Conservation (phyloP, 2,329 filamentous ascomycete species). For the Emergomyces pasteurianus region DNA sequence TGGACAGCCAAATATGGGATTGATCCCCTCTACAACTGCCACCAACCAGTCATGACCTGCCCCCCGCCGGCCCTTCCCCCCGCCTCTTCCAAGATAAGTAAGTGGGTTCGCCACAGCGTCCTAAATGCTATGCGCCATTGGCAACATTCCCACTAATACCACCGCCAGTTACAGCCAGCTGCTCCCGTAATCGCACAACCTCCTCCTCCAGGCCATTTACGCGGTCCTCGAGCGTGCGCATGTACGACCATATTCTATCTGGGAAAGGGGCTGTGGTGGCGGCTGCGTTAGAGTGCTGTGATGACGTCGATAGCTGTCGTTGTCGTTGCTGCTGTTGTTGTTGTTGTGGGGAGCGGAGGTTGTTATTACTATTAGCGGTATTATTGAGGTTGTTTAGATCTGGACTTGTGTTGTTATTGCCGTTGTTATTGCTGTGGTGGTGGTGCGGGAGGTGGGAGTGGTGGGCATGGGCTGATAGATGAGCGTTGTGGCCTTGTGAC, state of each 20-base stretch:
- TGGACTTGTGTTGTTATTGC: not conserved
- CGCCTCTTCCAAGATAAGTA: not conserved
- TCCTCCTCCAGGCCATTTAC: constrained; percentile 24
- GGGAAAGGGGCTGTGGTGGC: constrained; percentile 4
- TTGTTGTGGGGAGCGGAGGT: not conserved
- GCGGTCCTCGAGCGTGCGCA: constrained; percentile 21
- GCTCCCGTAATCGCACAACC: constrained; percentile 18
- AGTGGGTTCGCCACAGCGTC: not conserved
- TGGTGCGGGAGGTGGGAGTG: constrained; percentile 1
- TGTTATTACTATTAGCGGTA: constrained; percentile 7
- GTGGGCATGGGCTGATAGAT: not conserved
- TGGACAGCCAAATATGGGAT: too few species aligned
- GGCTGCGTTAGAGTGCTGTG: not conserved
- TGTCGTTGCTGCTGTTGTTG: too few species aligned
- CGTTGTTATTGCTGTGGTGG: not conserved
- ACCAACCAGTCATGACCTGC: too few species aligned
- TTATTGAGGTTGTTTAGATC: not conserved
- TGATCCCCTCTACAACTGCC: too few species aligned
- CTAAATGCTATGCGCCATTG: constrained; percentile 5
- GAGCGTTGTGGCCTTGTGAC: constrained; percentile 2
- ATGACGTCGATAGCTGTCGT: constrained; percentile 4
- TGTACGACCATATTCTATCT: constrained; percentile 19
- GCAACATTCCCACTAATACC: not conserved
- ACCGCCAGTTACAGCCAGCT: constrained; percentile 10
- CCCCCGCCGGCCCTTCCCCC: not conserved